Evolutionary conservation across 257 asterid species (phyloP), one percentile per base, ranked within the genome.

Genomic region (Solanum etuberosum): DNA sequence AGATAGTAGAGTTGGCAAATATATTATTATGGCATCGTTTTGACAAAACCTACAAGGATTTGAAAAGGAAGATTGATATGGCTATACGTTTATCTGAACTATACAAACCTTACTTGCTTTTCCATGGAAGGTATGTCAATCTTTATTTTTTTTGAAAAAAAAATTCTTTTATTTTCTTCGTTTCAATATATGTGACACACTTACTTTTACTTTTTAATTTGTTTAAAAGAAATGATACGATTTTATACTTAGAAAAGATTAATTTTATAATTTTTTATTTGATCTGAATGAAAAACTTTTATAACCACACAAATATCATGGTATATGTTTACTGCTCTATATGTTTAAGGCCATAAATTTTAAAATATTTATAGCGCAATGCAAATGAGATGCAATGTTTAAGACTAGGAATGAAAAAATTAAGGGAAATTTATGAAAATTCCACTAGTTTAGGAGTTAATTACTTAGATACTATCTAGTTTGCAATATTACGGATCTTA

Each of bases 21-120:
- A 37, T 88, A 59, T 59, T 93, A 61, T 87, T 74, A 7, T 90
- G 94, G 88, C 89, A 86, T 35, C 63, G 34, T 42, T 91, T 93
- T 35, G 91, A 91, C 54, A 88, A 85, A 35, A 9, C 65, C 1
- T 89, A 89, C 70, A 63, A 13, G 27, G 88, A 85, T 5, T 83
- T 91, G 21, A 90, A 84, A 18, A 89, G 90, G 78, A 92, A 87
- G 61, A 70, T 94, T 84, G 86, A 87, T 57, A 83, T 32, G 9
- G 85, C 90, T 20, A 23, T 87, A 29, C 92, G 92, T 65, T 76
- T 92, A 18, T 88, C 90, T 2, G 93, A 92, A n/a, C 90, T 93
- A 9, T 94, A 94, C 90, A 76, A 80, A 42, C 93, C 94, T 8
- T 94, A 93, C 76, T 32, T 91, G 87, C 91, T 94, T 86, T 93